Percentiles rank a stretch among this genome's conserved stretches.
Evolutionary conservation across 345 rosid genomes (phyloP).

Genomic region (Gossypium anomalum): DNA sequence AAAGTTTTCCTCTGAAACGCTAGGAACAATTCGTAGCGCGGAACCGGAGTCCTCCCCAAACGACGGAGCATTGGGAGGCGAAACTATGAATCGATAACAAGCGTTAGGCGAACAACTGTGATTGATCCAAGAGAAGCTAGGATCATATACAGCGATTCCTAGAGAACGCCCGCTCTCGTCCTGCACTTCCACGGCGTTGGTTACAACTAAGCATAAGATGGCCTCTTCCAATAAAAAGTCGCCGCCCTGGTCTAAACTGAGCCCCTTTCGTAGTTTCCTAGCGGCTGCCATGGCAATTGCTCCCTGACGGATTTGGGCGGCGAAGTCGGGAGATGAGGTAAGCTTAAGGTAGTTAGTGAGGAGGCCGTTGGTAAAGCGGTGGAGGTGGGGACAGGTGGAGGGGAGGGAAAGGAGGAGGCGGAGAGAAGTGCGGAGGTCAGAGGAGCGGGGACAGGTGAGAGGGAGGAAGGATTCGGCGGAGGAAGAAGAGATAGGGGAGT

Average conservation of each 20-base stretch:
- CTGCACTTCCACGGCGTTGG: constrained; percentile 82
- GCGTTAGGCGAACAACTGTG: constrained; percentile 86
- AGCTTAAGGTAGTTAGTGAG: constrained; percentile 53
- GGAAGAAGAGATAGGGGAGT: constrained; percentile 21
- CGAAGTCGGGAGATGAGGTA: constrained; percentile 28
- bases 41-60: background rate
- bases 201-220: constrained; percentile 54
- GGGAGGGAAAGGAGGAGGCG: constrained; percentile 43
- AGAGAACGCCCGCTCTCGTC: constrained; percentile 46
- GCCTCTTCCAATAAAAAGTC: constrained; percentile 39
- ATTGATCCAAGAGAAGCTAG: constrained; percentile 78
- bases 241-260: background rate
- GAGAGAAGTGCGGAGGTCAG: constrained; percentile 62
- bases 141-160: constrained; percentile 61
- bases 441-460: constrained; percentile 19
- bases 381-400: constrained; percentile 9
- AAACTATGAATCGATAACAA: constrained; percentile 54
- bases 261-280: constrained; percentile 17
- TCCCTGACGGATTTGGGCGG: constrained; percentile 35
- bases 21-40: constrained; percentile 31
- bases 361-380: constrained; percentile 35
- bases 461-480: constrained; percentile 20
- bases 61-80: constrained; percentile 26
- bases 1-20: constrained; percentile 17
- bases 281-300: constrained; percentile 36